A percentile compares a stretch with the other conserved stretches of the same genome.
These are phyloP conservation scores for Penicillium digitatum DNA, from an alignment of 2,329 filamentous ascomycete genomes.

Conservation along the genomic window DNA sequence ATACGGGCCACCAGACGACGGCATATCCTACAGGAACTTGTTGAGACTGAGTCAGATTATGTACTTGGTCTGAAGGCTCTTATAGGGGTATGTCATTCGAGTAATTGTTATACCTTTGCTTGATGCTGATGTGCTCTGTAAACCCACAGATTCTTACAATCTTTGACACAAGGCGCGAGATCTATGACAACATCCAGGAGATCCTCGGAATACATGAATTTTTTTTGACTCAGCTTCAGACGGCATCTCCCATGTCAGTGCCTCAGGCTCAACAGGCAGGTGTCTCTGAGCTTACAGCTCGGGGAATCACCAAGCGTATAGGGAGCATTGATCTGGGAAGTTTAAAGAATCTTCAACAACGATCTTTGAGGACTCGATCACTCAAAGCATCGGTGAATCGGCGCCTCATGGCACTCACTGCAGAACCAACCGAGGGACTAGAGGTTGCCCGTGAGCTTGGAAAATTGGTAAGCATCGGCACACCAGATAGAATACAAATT, in stretches of 20 bases:
- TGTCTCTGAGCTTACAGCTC: constrained; percentile 19
- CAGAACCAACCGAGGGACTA: constrained; percentile 52
- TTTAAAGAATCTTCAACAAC: constrained; percentile 27
- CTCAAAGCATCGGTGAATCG: constrained; percentile 28
- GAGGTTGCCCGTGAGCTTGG: constrained; percentile 54
- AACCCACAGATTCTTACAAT: constrained; percentile 64
- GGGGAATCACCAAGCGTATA: constrained; percentile 45
- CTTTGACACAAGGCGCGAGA: constrained; percentile 67
- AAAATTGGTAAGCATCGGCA: constrained; percentile 42
- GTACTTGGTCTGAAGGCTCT: constrained; percentile 82
- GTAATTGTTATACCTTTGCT: not conserved
- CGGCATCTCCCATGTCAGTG: constrained; percentile 59
- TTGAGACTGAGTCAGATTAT: constrained; percentile 83
- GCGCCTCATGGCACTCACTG: constrained; percentile 39
- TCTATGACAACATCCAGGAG: constrained; percentile 73
- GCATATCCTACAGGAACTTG: constrained; percentile 77
- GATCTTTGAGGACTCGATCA: constrained; percentile 29
- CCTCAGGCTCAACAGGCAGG: constrained; percentile 31
- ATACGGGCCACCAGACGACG: constrained; percentile 71
- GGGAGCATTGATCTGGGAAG: constrained; percentile 48
- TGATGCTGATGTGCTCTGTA: constrained; percentile 31
- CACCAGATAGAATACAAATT: constrained; percentile 13
- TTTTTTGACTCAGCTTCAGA: constrained; percentile 70
- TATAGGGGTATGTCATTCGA: constrained; percentile 62
- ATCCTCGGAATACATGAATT: constrained; percentile 81